Conservation (phyloP, 192 early-diverging fungal genomes). For the Chytriomyces hyalinus region DNA sequence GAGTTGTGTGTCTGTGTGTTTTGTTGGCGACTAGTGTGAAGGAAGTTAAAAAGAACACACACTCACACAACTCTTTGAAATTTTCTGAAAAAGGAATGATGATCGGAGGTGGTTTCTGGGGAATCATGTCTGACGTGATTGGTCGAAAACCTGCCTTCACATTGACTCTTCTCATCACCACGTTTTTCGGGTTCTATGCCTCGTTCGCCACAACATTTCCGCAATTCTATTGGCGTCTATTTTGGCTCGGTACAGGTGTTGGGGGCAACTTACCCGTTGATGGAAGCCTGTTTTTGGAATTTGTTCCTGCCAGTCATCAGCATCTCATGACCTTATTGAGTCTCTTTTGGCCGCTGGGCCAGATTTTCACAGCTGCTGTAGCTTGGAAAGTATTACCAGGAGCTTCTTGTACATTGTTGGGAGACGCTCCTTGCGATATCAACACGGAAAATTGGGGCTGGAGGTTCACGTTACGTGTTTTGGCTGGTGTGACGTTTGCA, state of each 20-base stretch:
- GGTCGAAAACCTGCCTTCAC: slow-evolving; percentile 79
- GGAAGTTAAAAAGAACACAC: not conserved
- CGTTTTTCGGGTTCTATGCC: slow-evolving; percentile 73
- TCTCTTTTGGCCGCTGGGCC: slow-evolving; percentile 83
- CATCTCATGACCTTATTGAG: slow-evolving; percentile 83
- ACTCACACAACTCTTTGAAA: slow-evolving; percentile 66
- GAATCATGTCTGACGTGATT: slow-evolving; percentile 69
- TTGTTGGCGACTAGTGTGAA: not conserved
- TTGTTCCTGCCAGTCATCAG: slow-evolving; percentile 77
- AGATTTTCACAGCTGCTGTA: slow-evolving; percentile 69
- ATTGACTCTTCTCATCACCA: slow-evolving; percentile 74
- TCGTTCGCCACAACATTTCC: slow-evolving; percentile 69
- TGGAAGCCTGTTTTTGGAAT: slow-evolving; percentile 84
- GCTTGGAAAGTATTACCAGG: slow-evolving; percentile 71
- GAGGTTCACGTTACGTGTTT: slow-evolving; percentile 73
- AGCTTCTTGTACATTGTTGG: slow-evolving; percentile 34
- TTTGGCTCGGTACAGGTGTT: slow-evolving; percentile 78
- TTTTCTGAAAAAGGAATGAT: slow-evolving; percentile 67
- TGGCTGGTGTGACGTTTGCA: slow-evolving; percentile 64
- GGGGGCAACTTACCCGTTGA: slow-evolving; percentile 68
- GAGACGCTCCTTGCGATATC: not conserved
- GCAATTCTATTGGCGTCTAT: slow-evolving; percentile 65
- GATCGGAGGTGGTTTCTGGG: slow-evolving; percentile 85
- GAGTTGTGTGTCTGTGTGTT: not conserved
- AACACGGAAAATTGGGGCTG: slow-evolving; percentile 59